Conservation (phyloP, 2,329 filamentous ascomycete genomes). For the Calonectria ilicicola region DNA sequence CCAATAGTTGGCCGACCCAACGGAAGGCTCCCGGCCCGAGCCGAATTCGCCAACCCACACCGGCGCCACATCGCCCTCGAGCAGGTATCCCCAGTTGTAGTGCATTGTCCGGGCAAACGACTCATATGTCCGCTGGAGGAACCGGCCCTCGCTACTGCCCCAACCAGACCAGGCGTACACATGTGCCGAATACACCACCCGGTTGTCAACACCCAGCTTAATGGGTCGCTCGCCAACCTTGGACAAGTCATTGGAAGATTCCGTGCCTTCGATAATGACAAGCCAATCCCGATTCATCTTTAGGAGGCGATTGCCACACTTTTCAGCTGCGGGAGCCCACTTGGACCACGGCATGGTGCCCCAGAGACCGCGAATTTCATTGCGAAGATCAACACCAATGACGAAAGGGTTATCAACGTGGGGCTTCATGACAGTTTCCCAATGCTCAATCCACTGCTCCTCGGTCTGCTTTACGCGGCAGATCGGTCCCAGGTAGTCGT, state of each 20-base stretch:
- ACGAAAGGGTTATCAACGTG: slow-evolving; percentile 71
- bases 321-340: slow-evolving; percentile 74
- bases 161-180: slow-evolving; percentile 79
- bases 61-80: slow-evolving; percentile 59
- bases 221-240: slow-evolving; percentile 68
- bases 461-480: slow-evolving; percentile 74
- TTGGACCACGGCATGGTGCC: slow-evolving; percentile 75
- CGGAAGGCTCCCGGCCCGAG: slow-evolving; percentile 63
- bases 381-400: slow-evolving; percentile 75
- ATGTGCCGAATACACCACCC: slow-evolving; percentile 76
- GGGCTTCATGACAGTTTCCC: slow-evolving; percentile 72
- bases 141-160: slow-evolving; percentile 71
- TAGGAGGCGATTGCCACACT: slow-evolving; percentile 71
- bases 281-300: slow-evolving; percentile 72
- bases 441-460: slow-evolving; percentile 74
- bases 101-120: slow-evolving; percentile 74
- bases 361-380: slow-evolving; percentile 77
- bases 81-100: slow-evolving; percentile 74
- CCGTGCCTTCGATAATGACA: slow-evolving; percentile 75
- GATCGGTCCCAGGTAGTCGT: slow-evolving; percentile 70
- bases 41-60: slow-evolving; percentile 80
- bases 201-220: slow-evolving; percentile 64
- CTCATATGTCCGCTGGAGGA: slow-evolving; percentile 69
- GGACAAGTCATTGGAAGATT: slow-evolving; percentile 74
- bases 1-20: slow-evolving; percentile 75